Conservation (phyloP, 352 stramenopile genomes). For the Globisporangium viniferum region DNA sequence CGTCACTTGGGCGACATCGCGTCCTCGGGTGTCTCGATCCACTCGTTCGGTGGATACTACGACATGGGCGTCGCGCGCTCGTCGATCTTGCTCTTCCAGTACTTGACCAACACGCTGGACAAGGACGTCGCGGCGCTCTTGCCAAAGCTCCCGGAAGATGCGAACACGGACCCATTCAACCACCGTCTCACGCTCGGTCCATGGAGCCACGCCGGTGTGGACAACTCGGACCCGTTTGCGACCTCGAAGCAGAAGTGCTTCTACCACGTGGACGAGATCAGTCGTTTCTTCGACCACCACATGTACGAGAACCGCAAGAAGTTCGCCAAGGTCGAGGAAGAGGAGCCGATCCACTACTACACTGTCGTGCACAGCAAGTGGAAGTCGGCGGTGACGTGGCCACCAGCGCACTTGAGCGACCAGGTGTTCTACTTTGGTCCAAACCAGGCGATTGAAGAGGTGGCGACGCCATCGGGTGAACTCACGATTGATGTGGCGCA, state of each 20-base stretch:
- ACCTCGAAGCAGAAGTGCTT: conserved; percentile 84
- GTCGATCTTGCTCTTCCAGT: conserved; percentile 74
- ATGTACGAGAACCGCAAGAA: conserved; percentile 61
- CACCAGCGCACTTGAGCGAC: conserved; percentile 52
- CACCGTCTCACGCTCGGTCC: conserved; percentile 75
- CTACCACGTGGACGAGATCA: conserved; percentile 81
- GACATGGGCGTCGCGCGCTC: conserved; percentile 72
- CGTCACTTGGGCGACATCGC: conserved; percentile 61
- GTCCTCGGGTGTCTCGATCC: conserved; percentile 63
- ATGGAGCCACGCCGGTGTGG: conserved; percentile 80
- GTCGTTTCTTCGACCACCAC: conserved; percentile 82
- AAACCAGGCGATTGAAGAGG: conserved; percentile 47
- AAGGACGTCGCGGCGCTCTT: conserved; percentile 48
- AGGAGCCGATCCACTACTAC: conserved; percentile 81
- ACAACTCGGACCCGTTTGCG: conserved; percentile 78
- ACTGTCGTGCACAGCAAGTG: conserved; percentile 73
- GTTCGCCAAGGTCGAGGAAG: conserved; percentile 53
- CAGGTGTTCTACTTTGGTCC: conserved; percentile 50
- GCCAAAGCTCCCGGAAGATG: conserved; percentile 44
- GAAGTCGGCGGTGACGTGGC: conserved; percentile 64
- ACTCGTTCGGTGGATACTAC: conserved; percentile 74
- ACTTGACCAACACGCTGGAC: conserved; percentile 77
- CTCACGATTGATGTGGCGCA: conserved; percentile 35
- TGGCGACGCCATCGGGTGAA: conserved; percentile 33
- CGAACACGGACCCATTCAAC: conserved; percentile 37